Conservation (phyloP, 306 rosid genomes). For the Pterocarpus macrocarpus region DNA sequence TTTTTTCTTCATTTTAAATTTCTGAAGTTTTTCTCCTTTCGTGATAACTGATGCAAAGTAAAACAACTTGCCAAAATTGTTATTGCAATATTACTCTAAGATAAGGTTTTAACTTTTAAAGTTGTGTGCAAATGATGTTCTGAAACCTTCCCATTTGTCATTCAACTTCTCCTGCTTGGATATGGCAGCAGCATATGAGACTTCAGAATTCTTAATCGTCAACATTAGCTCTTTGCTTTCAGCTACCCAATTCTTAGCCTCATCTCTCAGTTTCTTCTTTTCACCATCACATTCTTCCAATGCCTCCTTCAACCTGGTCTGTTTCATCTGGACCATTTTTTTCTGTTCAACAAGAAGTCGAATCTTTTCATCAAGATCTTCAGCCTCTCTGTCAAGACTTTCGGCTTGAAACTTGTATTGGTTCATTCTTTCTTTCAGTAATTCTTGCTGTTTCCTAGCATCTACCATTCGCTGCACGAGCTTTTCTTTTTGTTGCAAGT, state of each 20-base stretch:
- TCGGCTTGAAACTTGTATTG: conserved; percentile 4
- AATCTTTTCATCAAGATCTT: conserved; percentile 31
- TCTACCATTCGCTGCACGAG: conserved; percentile 10
- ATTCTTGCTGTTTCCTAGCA: conserved; percentile 3
- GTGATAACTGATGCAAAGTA: not conserved
- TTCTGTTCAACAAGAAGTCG: conserved; percentile 15
- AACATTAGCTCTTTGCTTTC: conserved; percentile 38
- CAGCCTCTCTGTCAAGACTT: conserved; percentile 21
- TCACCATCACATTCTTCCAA: conserved; percentile 28
- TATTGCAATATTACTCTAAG: not conserved
- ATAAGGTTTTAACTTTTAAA: not conserved
- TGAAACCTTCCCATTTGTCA: conserved; percentile 40
- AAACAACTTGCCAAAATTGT: not conserved
- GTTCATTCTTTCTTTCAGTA: not conserved
- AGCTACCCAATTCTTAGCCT: conserved; percentile 20
- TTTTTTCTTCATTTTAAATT: too few relatives aligned
- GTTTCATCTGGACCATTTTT: conserved; percentile 3
- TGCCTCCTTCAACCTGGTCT: conserved; percentile 12
- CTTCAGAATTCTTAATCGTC: not conserved
- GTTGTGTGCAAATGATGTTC: conserved; percentile 31
- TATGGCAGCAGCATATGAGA: conserved; percentile 5
- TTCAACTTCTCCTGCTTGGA: conserved; percentile 37
- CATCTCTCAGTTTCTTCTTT: conserved; percentile 33
- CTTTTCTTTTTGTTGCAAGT: conserved; percentile 24
- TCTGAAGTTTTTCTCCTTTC: too few relatives aligned